phyloP scores from a whole-genome alignment of 2,329 filamentous ascomycete species.

The Lojkania enalia region DNA sequence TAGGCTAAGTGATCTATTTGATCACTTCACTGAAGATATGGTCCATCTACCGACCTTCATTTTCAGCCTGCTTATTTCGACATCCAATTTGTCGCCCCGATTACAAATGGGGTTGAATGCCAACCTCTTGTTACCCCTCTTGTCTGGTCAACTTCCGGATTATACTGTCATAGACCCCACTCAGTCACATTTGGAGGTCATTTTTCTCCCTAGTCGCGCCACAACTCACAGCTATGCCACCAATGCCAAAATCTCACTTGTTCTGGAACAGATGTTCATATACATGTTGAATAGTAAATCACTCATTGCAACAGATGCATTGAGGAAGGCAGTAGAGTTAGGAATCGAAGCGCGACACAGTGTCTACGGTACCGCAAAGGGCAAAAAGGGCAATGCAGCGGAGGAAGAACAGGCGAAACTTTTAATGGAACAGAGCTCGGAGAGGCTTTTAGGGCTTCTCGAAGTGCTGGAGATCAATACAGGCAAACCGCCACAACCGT shows the following conservation, averaged over 20 bases:
- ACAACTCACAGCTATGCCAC: conserved; percentile 31
- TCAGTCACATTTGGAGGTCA: conserved; percentile 34
- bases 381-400: conserved; percentile 44
- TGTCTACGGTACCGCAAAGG: conserved; percentile 50
- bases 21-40: conserved; percentile 60
- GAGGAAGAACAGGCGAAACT: conserved; percentile 43
- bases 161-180: conserved; percentile 28
- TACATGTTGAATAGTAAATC: conserved; percentile 31
- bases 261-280: conserved; percentile 39
- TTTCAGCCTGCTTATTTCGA: conserved; percentile 61
- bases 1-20: conserved; percentile 60
- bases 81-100: conserved; percentile 48
- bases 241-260: conserved; percentile 41
- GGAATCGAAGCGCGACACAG: conserved; percentile 58
- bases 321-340: conserved; percentile 53
- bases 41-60: conserved; percentile 58
- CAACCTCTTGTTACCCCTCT: conserved; percentile 36
- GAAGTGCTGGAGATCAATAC: conserved; percentile 34
- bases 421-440: conserved; percentile 39
- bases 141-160: conserved; percentile 27
- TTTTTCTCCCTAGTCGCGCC: conserved; percentile 29
- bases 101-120: conserved; percentile 54
- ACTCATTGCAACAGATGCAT: conserved; percentile 21
- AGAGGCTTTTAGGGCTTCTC: conserved; percentile 40
- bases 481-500: conserved; percentile 6